Evolutionary conservation across 1,284 basidiomycete species (phyloP).

Genomic region (Moniliella sp.): DNA sequence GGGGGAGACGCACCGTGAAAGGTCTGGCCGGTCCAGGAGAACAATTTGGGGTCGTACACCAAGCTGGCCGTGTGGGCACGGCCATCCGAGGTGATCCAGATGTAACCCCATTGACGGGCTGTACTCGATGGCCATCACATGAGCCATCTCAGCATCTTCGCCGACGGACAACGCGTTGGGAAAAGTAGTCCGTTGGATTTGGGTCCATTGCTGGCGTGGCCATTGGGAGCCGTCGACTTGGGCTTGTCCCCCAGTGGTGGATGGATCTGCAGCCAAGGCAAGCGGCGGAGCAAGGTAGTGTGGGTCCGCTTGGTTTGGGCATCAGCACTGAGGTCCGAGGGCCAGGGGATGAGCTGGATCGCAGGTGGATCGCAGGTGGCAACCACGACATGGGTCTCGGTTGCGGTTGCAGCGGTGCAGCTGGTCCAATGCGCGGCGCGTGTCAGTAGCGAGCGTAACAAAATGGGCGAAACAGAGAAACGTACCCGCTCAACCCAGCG

Average conservation of each 20-base stretch:
- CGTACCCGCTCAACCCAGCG: slow-evolving; percentile 13
- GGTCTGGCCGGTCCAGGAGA: background rate
- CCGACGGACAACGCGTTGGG: background rate
- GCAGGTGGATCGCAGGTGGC: slow-evolving; percentile 19
- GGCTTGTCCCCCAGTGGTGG: background rate
- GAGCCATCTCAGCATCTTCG: slow-evolving; percentile 1
- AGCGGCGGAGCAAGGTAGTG: slow-evolving; percentile 3
- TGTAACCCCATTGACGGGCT: slow-evolving; percentile 22
- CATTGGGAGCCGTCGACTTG: slow-evolving; percentile 1
- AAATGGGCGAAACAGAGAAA: too few species aligned
- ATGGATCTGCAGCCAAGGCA: background rate
- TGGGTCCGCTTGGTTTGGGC: background rate
- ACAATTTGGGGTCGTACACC: slow-evolving; percentile 7
- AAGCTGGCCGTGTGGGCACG: slow-evolving; percentile 13
- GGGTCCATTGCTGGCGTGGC: background rate
- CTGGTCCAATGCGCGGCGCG: too few species aligned
- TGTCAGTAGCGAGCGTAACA: too few species aligned
- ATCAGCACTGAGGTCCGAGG: slow-evolving; percentile 5
- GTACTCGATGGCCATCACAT: slow-evolving; percentile 7
- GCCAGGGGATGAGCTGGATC: slow-evolving; percentile 28
- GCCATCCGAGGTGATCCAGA: slow-evolving; percentile 23
- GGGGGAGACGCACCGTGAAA: too few species aligned
- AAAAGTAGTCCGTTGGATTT: background rate
- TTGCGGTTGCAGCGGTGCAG: too few species aligned
- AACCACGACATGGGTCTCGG: slow-evolving; percentile 18